Evolutionary conservation across 768 basidiomycete genomes (phyloP), one percentile per base, ranked within the genome.

Genomic region (Suillus placidus): DNA sequence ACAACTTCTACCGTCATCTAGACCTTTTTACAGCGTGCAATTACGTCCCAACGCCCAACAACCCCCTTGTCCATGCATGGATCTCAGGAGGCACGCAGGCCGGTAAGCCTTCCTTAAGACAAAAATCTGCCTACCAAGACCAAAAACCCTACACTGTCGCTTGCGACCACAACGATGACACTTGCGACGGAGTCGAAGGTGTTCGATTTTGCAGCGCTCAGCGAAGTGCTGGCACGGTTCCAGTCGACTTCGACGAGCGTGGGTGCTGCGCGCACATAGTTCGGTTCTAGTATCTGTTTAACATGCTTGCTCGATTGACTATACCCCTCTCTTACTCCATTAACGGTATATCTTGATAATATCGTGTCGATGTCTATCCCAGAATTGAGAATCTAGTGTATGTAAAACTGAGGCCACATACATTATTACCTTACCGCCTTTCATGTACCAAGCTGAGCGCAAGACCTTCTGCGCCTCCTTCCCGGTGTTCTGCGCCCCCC

Each of bases 1-100:
- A 72, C 35, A 75, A 76, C 58, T 86, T 88, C 71, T 80, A 73
- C 23, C 80, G 78, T 3, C 81, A 83, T 57, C 78, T 88, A 5
- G 80, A 84, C 58, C 52, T 83, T 18, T 86, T 84, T 64, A 74
- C 78, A 23, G 78, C 80, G 1, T 85, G 82, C 69, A 71, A 73
- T 9, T 79, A 73, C 67, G 61, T 68, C 13, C 84, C 85, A 2
- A 79, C 81, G 0, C 30, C 66, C n/a, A 73, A 74, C 20, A 79
- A 83, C 64, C 80, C 80, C n/a, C 64, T 79, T 38, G 75, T 83
- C n/a, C 70, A 71, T 32, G 78, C 79, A 42, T 82, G 81, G 81
- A 67, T 78, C 49, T 66, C 72, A 23, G 75, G 77, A 43, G 67
- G 74, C 56, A 65, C 68, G 6, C 38, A 55, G 57, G 35, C 64